Evolutionary conservation across 2,329 filamentous ascomycete genomes (phyloP).

Genomic region (Pseudogymnoascus sp.): DNA sequence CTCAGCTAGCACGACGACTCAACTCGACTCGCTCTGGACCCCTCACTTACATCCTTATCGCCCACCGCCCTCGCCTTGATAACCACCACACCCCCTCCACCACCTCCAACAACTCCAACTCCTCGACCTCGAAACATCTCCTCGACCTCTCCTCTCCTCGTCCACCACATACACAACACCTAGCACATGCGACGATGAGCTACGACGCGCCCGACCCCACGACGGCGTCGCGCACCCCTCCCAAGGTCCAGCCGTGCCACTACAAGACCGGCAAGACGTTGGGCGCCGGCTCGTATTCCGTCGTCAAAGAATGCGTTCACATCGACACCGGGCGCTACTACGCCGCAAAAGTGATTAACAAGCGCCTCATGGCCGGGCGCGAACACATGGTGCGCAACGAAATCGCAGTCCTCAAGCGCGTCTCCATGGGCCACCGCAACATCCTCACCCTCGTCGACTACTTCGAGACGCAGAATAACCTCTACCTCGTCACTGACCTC

Average conservation of each 20-base stretch:
- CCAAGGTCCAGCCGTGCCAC: conserved; percentile 84
- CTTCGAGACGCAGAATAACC: conserved; percentile 99
- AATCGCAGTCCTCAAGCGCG: conserved; percentile 92
- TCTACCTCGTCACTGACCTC: conserved; percentile 95
- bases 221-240: conserved; percentile 21
- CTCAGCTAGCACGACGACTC: background rate
- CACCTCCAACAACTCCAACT: background rate
- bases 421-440: conserved; percentile 99
- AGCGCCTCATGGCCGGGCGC: conserved; percentile 90
- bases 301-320: conserved; percentile 98
- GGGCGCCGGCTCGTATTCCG: conserved; percentile 93
- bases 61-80: background rate
- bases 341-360: conserved; percentile 99
- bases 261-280: conserved; percentile 99
- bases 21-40: background rate
- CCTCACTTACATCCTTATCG: background rate
- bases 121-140: background rate
- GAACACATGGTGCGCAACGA: conserved; percentile 99
- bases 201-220: background rate
- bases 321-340: conserved; percentile 97
- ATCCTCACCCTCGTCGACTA: conserved; percentile 97
- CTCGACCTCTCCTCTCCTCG: background rate
- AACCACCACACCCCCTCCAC: background rate
- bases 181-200: conserved; percentile 3
- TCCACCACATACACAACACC: background rate